Base-by-base conservation (phyloP, 192 early-diverging fungal genomes). In the Chytriomyces confervae region DNA sequence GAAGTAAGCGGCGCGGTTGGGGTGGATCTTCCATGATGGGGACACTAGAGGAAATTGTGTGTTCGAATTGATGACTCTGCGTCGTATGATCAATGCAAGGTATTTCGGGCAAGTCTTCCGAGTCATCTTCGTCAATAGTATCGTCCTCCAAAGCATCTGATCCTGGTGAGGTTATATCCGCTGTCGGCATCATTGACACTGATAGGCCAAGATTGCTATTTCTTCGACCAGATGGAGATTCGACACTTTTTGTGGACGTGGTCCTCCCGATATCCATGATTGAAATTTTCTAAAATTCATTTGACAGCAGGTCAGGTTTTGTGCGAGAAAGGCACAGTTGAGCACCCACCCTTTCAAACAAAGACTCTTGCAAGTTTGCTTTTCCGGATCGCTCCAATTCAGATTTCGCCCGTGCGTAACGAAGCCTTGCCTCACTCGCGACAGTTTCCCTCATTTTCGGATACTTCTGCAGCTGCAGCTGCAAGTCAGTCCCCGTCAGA, bases 361-460 rank as follows among this genome's bases (percentile, higher is more conserved):
- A 27, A 4, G 24, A 13, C 1, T 65, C 63, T 13, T 43, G 16
- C 27, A 20, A 27, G 13, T 23, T 13, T 20, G 27, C 16, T 74
- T 83, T 78, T 6, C 86, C 86, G 18, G 47, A 73, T 66, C 75
- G 68, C 48, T 83, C 79, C 79, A 83, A 74, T 69, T 86, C 82
- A 27, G 69, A 23, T 47, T 62, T 62, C n/a, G 81, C 46, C 18
- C 66, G 29, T 5, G 77, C 48, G 62, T 89, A 85, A 10, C 93
- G 81, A 50, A 90, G 90, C 47, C 92, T 86, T 0, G 91, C 91
- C 77, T 88, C 85, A 66, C 80, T 84, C 2, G 86, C 76, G 16
- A 94, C 80, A 3, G 86, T 82, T 43, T 88, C 83, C 48, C 85
- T 82, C 43, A 92, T 89, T 24, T 91, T 84, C 18, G 93, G 93